These are phyloP conservation scores for Ustilago nuda DNA, from an alignment of 1,284 basidiomycete genomes.

Conservation along the genomic window DNA sequence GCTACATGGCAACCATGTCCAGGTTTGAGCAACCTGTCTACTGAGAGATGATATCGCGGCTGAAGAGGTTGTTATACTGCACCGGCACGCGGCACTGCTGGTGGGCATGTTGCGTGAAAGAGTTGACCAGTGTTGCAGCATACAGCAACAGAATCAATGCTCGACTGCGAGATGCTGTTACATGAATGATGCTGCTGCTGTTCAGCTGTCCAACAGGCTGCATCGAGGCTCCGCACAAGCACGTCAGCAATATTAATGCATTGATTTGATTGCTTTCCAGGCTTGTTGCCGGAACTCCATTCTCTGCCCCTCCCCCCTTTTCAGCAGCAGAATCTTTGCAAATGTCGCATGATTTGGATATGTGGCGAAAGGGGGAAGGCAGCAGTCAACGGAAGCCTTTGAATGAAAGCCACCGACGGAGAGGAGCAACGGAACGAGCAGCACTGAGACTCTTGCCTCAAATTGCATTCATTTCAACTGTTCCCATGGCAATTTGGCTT, in stretches of 20 bases:
- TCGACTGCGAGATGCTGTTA: not conserved
- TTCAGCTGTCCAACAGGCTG: slow-evolving; percentile 1
- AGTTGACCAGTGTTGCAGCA: too few species aligned
- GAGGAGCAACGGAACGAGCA: not conserved
- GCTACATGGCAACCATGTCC: not conserved
- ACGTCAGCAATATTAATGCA: not conserved
- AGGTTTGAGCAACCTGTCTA: not conserved
- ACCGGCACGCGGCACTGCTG: not conserved
- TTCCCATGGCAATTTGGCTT: not conserved
- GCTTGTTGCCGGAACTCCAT: not conserved
- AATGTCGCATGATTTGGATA: not conserved
- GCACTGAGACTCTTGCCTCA: not conserved
- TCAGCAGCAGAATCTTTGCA: not conserved
- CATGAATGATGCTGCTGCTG: not conserved
- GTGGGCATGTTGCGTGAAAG: not conserved
- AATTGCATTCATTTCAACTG: not conserved
- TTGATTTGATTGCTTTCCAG: not conserved
- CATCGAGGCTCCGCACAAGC: not conserved
- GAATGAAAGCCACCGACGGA: not conserved
- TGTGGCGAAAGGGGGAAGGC: not conserved
- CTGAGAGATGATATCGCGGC: too few species aligned
- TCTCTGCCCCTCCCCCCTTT: not conserved
- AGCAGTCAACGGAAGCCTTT: not conserved
- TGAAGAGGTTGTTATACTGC: too few species aligned
- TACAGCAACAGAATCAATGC: not conserved